phyloP scores from a whole-genome alignment of 805 yeast genomes.

The Debaryomyces hansenii region DNA sequence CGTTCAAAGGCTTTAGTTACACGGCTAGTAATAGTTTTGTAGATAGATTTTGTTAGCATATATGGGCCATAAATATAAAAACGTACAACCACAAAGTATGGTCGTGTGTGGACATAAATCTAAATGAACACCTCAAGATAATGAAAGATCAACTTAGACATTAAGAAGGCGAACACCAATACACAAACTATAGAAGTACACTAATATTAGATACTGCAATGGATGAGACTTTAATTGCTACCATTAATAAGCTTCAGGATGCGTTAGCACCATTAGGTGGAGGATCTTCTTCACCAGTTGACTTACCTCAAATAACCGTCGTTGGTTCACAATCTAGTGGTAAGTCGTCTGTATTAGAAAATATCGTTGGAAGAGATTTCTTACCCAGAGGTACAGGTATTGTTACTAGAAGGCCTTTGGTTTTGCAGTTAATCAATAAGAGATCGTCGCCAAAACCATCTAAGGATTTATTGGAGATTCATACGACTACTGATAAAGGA shows the following conservation, averaged over 20 bases:
- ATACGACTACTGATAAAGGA: slow-evolving; percentile 43
- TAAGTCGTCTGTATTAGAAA: slow-evolving; percentile 85
- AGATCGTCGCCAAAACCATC: slow-evolving; percentile 36
- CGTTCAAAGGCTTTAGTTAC: slow-evolving; percentile 32
- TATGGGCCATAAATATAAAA: background rate
- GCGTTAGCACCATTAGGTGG: slow-evolving; percentile 97
- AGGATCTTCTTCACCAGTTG: slow-evolving; percentile 85
- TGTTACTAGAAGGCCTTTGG: slow-evolving; percentile 86
- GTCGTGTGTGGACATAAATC: background rate
- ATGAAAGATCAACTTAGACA: too few species aligned
- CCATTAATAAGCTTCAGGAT: slow-evolving; percentile 89
- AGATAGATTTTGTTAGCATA: slow-evolving; percentile 13
- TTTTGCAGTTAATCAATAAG: slow-evolving; percentile 75
- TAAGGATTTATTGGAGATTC: slow-evolving; percentile 44
- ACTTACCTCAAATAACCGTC: slow-evolving; percentile 91
- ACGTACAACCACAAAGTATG: background rate
- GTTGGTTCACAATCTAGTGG: slow-evolving; percentile 93
- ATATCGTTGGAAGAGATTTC: slow-evolving; percentile 89
- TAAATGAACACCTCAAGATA: background rate
- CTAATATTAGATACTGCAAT: slow-evolving; percentile 27
- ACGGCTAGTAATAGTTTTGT: slow-evolving; percentile 33
- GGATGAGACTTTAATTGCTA: slow-evolving; percentile 79
- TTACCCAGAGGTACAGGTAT: slow-evolving; percentile 92
- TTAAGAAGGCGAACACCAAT: too few species aligned
- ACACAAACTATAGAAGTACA: too few species aligned